These are phyloP conservation scores for Zymoseptoria brevis DNA, from an alignment of 2,329 filamentous ascomycete genomes.

Conservation along the genomic window DNA sequence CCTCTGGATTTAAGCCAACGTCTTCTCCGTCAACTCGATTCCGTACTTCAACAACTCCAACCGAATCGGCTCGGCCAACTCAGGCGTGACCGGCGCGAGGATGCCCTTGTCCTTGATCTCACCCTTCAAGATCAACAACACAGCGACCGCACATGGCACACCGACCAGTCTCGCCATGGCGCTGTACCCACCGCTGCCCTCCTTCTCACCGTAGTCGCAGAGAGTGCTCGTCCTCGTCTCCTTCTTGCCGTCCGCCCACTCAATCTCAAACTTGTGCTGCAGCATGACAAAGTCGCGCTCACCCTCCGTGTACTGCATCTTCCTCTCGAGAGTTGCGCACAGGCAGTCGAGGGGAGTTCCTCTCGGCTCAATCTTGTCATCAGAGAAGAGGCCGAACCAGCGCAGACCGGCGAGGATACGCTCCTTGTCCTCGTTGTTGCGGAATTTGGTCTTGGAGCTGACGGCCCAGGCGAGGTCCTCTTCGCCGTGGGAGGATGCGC, in stretches of 20 bases:
- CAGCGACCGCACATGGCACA: slow-evolving; percentile 65
- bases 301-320: slow-evolving; percentile 77
- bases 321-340: slow-evolving; percentile 78
- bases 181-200: slow-evolving; percentile 55
- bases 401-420: slow-evolving; percentile 63
- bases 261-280: slow-evolving; percentile 77
- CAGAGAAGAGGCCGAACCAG: slow-evolving; percentile 64
- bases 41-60: slow-evolving; percentile 71
- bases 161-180: slow-evolving; percentile 80
- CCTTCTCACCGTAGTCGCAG: slow-evolving; percentile 70
- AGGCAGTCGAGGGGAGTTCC: slow-evolving; percentile 85
- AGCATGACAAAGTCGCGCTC: slow-evolving; percentile 79
- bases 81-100: slow-evolving; percentile 65
- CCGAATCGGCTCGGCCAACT: slow-evolving; percentile 66
- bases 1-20: slow-evolving; percentile 20
- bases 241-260: slow-evolving; percentile 68
- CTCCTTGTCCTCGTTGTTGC: slow-evolving; percentile 57
- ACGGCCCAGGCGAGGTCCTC: slow-evolving; percentile 61
- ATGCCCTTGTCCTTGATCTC: slow-evolving; percentile 40
- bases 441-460: slow-evolving; percentile 66
- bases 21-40: slow-evolving; percentile 66
- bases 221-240: slow-evolving; percentile 77
- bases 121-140: slow-evolving; percentile 37
- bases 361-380: slow-evolving; percentile 59
- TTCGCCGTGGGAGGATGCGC: slow-evolving; percentile 57